Evolutionary conservation across 495 filamentous ascomycete species (phyloP), one percentile per base, ranked within the genome.

Genomic region (Aspergillus sclerotioniger): DNA sequence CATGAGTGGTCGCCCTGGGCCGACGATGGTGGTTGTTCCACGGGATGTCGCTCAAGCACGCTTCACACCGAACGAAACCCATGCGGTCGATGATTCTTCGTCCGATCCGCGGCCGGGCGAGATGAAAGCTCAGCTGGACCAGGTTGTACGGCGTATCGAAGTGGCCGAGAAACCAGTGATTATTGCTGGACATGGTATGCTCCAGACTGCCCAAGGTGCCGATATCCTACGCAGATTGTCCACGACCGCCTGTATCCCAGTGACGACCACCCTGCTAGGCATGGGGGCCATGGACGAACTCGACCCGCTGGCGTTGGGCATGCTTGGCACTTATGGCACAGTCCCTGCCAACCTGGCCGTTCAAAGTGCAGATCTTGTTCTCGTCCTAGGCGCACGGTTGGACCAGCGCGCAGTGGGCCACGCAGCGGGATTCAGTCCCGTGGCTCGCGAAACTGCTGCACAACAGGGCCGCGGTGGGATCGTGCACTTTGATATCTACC

Each of bases 301-400:
- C 20, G 76, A 84, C 62, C 74, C 79, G 16, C 81, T 82, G 70
- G 75, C 83, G 50, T 73, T 86, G 32, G 82, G 86, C 63, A 86
- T 87, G 83, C 74, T 86, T 1, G 84, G 84, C 55, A 87, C 84
- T 81, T 82, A 87, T 69, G 84, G 84, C 17, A 84, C 84, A 1
- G 80, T 83, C 6, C 86, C 82, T 59, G 84, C 84, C 63, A 86
- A 87, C 74, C 76, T 85, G 71, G 79, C 84, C 31, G 85, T 87
- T 66, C 84, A 87, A 65, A 81, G 86, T 65, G 81, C 84, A 44
- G 84, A 87, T 57, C 68, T 86, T 35, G 78, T 87, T 63, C 79
- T 87, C 48, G 83, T 82, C 10, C 72, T 87, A 29, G 84, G 84
- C 54, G 84, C 81, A n/a, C 80, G 84, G 20, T 84, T 87, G 60